Percentiles rank a stretch among this genome's conserved stretches.
Evolutionary conservation across 176 grass and related monocot genomes (phyloP).

Genomic region (Puya raimondii): DNA sequence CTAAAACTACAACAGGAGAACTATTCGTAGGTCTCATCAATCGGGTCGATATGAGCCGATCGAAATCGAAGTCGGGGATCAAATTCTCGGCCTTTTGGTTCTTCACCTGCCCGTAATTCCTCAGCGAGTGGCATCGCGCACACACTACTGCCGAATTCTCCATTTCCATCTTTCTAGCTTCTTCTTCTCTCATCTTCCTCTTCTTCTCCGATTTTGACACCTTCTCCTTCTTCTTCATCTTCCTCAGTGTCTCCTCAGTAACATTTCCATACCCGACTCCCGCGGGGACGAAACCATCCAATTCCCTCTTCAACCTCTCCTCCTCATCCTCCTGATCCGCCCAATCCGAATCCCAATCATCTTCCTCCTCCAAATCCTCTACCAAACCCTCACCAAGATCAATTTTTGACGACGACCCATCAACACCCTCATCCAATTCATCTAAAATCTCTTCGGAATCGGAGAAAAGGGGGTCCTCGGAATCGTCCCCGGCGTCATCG

Average conservation of each 20-base stretch:
- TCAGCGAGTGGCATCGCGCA: constrained; percentile 70
- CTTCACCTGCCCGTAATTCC: constrained; percentile 86
- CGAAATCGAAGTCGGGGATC: constrained; percentile 91
- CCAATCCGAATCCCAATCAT: constrained; percentile 39
- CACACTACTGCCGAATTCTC: constrained; percentile 48
- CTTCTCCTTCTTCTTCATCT: constrained; percentile 81
- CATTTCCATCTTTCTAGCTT: constrained; percentile 38
- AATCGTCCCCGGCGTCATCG: neutral
- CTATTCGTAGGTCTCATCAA: constrained; percentile 58
- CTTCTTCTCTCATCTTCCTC: constrained; percentile 38
- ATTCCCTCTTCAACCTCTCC: constrained; percentile 53
- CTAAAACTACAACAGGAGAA: constrained; percentile 62
- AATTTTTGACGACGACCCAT: constrained; percentile 7
- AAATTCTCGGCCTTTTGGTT: constrained; percentile 79
- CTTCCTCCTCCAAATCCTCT: constrained; percentile 33
- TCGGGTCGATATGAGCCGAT: constrained; percentile 65
- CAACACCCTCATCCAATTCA: constrained; percentile 30
- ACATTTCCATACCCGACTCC: constrained; percentile 77
- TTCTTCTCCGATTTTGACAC: constrained; percentile 80
- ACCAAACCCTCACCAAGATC: constrained; percentile 29
- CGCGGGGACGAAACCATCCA: constrained; percentile 58
- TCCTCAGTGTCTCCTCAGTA: constrained; percentile 51
- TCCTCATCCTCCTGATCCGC: constrained; percentile 33
- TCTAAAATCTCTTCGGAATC: constrained; percentile 41
- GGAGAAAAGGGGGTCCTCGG: neutral